A percentile compares a stretch with the other conserved stretches of the same genome.
These are phyloP conservation scores for Falciphora oryzae DNA, from an alignment of 2,329 filamentous ascomycete genomes.

Conservation along the genomic window DNA sequence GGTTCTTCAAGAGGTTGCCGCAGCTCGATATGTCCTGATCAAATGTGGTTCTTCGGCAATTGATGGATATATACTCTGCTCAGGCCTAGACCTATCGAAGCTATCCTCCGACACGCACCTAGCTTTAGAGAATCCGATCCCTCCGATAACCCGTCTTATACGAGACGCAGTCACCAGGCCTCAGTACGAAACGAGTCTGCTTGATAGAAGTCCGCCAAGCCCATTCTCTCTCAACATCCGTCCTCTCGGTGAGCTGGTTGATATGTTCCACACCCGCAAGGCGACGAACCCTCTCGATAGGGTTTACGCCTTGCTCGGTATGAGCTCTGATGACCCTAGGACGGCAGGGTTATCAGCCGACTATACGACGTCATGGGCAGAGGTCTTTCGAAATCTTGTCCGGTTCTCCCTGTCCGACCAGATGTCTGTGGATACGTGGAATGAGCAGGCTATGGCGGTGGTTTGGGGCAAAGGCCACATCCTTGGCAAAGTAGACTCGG, in stretches of 20 bases:
- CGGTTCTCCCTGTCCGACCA: not conserved
- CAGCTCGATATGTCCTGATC: not conserved
- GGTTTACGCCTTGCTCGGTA: constrained; percentile 5
- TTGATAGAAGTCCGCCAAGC: not conserved
- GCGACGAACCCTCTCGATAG: not conserved
- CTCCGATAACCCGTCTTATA: not conserved
- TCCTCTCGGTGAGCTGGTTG: not conserved
- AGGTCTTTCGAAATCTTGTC: not conserved
- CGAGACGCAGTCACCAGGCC: not conserved
- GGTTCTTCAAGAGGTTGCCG: not conserved
- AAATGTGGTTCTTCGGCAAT: not conserved
- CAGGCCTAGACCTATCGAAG: not conserved
- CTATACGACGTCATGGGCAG: not conserved
- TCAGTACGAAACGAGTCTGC: not conserved
- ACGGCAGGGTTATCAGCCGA: not conserved
- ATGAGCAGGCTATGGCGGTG: not conserved
- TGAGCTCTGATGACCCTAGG: not conserved
- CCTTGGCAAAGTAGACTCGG: not conserved
- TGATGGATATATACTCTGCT: not conserved
- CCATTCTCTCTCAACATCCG: not conserved
- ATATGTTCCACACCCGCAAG: not conserved
- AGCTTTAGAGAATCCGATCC: not conserved
- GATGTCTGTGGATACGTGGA: not conserved
- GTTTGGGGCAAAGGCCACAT: not conserved
- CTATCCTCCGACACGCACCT: not conserved